Conservation (phyloP, 2,329 filamentous ascomycete species). For the Colletotrichum sp. region DNA sequence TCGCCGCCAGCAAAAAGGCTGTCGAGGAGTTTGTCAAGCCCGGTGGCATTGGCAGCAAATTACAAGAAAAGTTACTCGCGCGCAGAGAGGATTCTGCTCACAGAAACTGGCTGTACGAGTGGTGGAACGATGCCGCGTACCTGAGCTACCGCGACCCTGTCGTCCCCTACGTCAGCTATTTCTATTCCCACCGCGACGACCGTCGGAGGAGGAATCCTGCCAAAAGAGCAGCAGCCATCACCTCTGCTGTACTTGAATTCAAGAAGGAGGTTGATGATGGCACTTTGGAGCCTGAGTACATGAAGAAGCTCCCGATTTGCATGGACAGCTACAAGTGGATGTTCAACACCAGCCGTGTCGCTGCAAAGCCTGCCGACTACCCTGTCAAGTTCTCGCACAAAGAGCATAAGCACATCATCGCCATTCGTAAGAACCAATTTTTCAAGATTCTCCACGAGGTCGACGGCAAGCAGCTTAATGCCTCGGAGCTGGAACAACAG, state of each 20-base stretch:
- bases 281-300: slow-evolving; percentile 93
- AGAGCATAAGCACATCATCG: slow-evolving; percentile 87
- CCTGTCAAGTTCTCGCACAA: slow-evolving; percentile 78
- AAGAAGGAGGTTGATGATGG: slow-evolving; percentile 87
- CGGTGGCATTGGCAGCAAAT: slow-evolving; percentile 79
- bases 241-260: slow-evolving; percentile 87
- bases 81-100: slow-evolving; percentile 78
- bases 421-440: slow-evolving; percentile 94
- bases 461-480: slow-evolving; percentile 84
- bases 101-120: slow-evolving; percentile 96
- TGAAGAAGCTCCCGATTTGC: slow-evolving; percentile 96
- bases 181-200: slow-evolving; percentile 98
- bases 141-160: slow-evolving; percentile 93
- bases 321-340: slow-evolving; percentile 99
- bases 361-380: slow-evolving; percentile 81
- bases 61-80: slow-evolving; percentile 87
- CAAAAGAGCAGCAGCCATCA: slow-evolving; percentile 91
- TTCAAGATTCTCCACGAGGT: slow-evolving; percentile 89
- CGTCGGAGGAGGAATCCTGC: slow-evolving; percentile 84
- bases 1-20: slow-evolving; percentile 77
- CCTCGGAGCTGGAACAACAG: slow-evolving; percentile 86
- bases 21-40: slow-evolving; percentile 89
- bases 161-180: slow-evolving; percentile 98
- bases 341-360: slow-evolving; percentile 93
- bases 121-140: slow-evolving; percentile 98